Base-by-base conservation (phyloP, 163 green algal species). In the Scenedesmus sp. region DNA sequence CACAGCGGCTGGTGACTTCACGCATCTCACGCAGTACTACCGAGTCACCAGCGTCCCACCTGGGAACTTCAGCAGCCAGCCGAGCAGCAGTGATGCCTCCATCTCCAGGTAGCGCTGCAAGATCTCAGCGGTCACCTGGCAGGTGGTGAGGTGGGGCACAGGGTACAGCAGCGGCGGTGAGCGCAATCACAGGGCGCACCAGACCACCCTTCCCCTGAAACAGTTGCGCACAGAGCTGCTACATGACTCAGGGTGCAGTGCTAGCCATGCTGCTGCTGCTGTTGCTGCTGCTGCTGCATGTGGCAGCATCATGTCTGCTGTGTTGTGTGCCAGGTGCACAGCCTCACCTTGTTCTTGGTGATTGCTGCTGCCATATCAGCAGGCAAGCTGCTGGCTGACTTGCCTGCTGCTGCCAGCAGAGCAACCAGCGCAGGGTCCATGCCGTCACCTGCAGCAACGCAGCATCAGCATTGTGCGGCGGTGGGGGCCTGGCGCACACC, bases 31-130 rank as follows among this genome's bases (percentile, higher is more conserved):
- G 10, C 83, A 26, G 30, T 12, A 13, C n/a, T n/a, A n/a, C n/a
- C n/a, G n/a, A n/a, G n/a, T 30, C 26, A 56, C 13, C 49, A 40
- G 13, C 22, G n/a, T n/a, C 65, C 22, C 56, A 94, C 91, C 93
- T 83, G 88, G 87, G 83, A 96, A 95, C 72, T 93, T 92, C 73
- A 96, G 89, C 37, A 95, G 92, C 91, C 91, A 95, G 33, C 89
- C 70, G 3, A 97, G 79, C 0, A 95, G 80, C 61, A 95, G 92
- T 73, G 95, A 94, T 5, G 91, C 37, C 83, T 97, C 94, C 80
- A 99, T 92, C 18, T 94, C 93, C 33, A 99, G 91, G 89, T 97
- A 99, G 6, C 96, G 94, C 86, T 98, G 81, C 82, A 99, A 90
- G 1, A 97, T 92, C 35, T 95, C 94, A 18, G 83, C 86, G 2